phyloP scores from a whole-genome alignment of 179 eudicot genomes.

The Beta lomatogona region DNA sequence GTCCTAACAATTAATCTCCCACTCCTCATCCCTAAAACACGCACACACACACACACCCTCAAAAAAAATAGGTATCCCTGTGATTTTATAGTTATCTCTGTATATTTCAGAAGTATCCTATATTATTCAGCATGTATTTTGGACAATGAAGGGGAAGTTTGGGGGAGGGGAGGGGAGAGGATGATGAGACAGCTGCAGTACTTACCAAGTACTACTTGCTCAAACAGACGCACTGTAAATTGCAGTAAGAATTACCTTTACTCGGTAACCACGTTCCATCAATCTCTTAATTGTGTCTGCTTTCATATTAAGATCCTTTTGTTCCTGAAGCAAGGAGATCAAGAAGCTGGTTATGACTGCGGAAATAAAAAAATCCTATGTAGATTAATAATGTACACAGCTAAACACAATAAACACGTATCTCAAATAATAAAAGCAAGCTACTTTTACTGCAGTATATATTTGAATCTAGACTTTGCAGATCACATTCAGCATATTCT shows the following conservation, averaged over 20 bases:
- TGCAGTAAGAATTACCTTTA: conserved; percentile 54
- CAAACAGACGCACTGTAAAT: background rate
- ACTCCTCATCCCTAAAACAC: too few relatives aligned
- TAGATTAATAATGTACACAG: too few relatives aligned
- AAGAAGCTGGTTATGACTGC: conserved; percentile 6
- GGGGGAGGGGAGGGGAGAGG: background rate
- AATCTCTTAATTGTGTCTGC: conserved; percentile 62
- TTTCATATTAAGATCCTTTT: conserved; percentile 75
- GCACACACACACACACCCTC: too few relatives aligned
- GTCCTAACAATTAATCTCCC: too few relatives aligned
- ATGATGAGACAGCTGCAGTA: background rate
- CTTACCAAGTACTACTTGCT: background rate
- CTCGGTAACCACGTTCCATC: conserved; percentile 82
- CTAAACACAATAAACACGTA: background rate
- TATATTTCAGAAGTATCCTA: background rate
- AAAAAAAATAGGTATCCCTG: too few relatives aligned
- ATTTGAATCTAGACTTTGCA: background rate
- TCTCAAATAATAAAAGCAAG: conserved; percentile 2
- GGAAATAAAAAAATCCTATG: background rate
- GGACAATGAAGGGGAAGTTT: background rate
- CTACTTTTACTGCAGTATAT: background rate
- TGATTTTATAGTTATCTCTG: too few relatives aligned
- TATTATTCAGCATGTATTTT: conserved; percentile 1
- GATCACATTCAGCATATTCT: background rate
- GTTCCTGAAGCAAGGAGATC: conserved; percentile 48